These are phyloP conservation scores for Harringtonia aguacate DNA, from an alignment of 2,329 filamentous ascomycete species.

Conservation along the genomic window DNA sequence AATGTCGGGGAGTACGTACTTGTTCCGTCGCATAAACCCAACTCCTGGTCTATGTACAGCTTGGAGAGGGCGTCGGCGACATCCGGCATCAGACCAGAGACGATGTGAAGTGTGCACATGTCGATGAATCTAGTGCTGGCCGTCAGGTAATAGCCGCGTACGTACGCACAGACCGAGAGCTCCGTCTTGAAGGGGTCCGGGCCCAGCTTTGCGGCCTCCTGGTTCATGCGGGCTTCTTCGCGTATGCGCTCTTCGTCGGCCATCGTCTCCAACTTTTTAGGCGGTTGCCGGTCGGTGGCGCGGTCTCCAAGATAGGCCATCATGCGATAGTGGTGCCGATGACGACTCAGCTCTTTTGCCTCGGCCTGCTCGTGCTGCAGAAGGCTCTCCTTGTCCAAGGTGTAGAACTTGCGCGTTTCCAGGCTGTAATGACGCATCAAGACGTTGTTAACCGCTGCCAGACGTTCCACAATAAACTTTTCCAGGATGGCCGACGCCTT, in stretches of 20 bases:
- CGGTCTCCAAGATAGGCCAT: slow-evolving; percentile 24
- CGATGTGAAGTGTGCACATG: slow-evolving; percentile 32
- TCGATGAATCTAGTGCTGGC: slow-evolving; percentile 57
- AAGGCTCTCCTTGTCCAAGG: slow-evolving; percentile 41
- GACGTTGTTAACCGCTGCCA: slow-evolving; percentile 22
- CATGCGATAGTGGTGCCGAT: slow-evolving; percentile 39
- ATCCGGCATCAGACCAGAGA: slow-evolving; percentile 36
- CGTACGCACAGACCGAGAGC: slow-evolving; percentile 49
- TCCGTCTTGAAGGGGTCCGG: slow-evolving; percentile 49
- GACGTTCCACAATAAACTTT: slow-evolving; percentile 30
- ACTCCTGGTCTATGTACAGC: slow-evolving; percentile 29
- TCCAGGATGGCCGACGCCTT: slow-evolving; percentile 32
- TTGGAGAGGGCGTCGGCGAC: slow-evolving; percentile 27
- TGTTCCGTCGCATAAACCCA: slow-evolving; percentile 25
- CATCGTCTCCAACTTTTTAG: slow-evolving; percentile 32
- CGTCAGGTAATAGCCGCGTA: slow-evolving; percentile 59
- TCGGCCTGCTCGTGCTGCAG: slow-evolving; percentile 34
- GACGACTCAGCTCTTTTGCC: slow-evolving; percentile 28
- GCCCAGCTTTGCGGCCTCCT: slow-evolving; percentile 36
- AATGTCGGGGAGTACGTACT: slow-evolving; percentile 14
- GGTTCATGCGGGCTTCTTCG: slow-evolving; percentile 30
- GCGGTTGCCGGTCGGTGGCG: slow-evolving; percentile 16
- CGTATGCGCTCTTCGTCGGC: slow-evolving; percentile 34
- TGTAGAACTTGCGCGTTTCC: slow-evolving; percentile 46
- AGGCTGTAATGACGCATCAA: slow-evolving; percentile 37